Conservation (phyloP, 768 basidiomycete genomes). For the Lactarius hatsudake region DNA sequence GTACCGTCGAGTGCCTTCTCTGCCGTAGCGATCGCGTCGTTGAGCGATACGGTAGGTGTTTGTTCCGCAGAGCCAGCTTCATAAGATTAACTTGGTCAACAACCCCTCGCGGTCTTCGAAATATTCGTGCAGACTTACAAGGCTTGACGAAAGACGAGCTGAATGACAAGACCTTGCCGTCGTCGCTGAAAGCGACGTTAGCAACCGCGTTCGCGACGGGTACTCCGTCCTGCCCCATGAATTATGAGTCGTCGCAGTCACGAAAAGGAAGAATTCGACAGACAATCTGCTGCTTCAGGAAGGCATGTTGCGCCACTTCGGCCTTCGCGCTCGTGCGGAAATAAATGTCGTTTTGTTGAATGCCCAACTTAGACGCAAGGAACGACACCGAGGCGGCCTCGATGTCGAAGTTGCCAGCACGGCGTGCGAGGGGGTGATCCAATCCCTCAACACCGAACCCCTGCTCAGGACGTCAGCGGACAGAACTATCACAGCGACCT, state of each 20-base stretch:
- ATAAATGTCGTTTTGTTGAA: conserved; percentile 21
- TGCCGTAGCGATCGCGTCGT: conserved; percentile 39
- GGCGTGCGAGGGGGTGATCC: conserved; percentile 30
- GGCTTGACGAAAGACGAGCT: conserved; percentile 48
- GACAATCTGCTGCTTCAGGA: conserved; percentile 30
- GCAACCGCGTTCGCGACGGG: conserved; percentile 43
- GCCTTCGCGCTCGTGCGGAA: conserved; percentile 28
- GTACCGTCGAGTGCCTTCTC: conserved; percentile 40
- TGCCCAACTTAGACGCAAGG: conserved; percentile 29
- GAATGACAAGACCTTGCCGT: conserved; percentile 42
- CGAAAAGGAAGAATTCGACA: background rate
- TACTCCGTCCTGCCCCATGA: conserved; percentile 34
- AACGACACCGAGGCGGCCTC: conserved; percentile 31
- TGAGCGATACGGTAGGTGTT: conserved; percentile 38
- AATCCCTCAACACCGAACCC: conserved; percentile 30
- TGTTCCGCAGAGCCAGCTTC: conserved; percentile 33
- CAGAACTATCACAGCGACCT: background rate
- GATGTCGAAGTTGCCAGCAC: conserved; percentile 27
- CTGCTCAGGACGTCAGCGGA: conserved; percentile 18
- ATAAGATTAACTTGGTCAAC: background rate
- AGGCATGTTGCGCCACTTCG: conserved; percentile 28
- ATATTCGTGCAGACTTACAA: conserved; percentile 32
- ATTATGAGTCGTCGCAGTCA: background rate
- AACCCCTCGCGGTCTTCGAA: background rate
- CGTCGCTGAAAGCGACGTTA: conserved; percentile 43